Conservation (phyloP, 257 asterid species). For the Fraxinus pennsylvanica region DNA sequence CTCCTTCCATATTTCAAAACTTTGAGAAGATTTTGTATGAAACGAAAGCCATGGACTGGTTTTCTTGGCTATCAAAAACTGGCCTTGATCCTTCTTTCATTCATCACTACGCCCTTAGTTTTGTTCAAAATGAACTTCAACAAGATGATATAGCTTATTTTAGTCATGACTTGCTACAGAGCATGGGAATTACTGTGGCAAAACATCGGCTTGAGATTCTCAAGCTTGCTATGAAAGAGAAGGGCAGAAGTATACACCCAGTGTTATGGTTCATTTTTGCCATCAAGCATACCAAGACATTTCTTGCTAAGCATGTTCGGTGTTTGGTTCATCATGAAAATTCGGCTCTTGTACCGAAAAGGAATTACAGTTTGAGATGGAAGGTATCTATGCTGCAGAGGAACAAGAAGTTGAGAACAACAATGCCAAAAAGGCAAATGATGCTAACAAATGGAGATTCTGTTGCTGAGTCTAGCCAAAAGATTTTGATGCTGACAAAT, state of each 20-base stretch:
- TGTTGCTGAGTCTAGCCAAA: conserved; percentile 19
- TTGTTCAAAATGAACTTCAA: conserved; percentile 58
- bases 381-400: conserved; percentile 66
- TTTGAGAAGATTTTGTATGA: not conserved
- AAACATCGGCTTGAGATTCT: conserved; percentile 82
- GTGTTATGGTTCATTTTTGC: conserved; percentile 53
- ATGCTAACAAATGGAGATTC: conserved; percentile 22
- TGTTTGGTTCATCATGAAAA: conserved; percentile 29
- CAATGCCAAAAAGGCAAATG: conserved; percentile 31
- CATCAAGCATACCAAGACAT: conserved; percentile 48
- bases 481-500: conserved; percentile 48
- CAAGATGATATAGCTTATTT: conserved; percentile 57
- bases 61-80: conserved; percentile 69
- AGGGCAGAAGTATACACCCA: conserved; percentile 33
- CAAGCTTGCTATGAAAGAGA: conserved; percentile 49
- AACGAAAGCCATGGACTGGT: conserved; percentile 63
- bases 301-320: conserved; percentile 38
- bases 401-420: conserved; percentile 35
- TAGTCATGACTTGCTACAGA: conserved; percentile 75
- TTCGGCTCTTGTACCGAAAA: conserved; percentile 36
- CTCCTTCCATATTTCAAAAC: not conserved
- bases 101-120: conserved; percentile 53
- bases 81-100: conserved; percentile 52
- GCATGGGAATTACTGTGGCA: conserved; percentile 78
- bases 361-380: conserved; percentile 65